Base-by-base conservation (phyloP, 2,329 filamentous ascomycete genomes). In the Colletotrichum sansevieriae region DNA sequence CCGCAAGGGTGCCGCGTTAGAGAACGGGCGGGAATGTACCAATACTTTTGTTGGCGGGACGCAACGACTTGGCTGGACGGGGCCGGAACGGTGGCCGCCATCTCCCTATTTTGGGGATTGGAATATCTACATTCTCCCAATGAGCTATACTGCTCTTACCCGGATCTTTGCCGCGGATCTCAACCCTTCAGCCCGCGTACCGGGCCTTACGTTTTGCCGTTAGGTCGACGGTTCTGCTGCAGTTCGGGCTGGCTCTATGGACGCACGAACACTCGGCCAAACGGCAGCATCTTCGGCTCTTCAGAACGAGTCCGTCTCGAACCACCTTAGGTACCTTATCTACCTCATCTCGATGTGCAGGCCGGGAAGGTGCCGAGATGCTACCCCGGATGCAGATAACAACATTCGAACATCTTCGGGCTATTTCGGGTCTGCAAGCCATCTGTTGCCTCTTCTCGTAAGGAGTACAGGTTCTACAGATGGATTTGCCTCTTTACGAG, bases 11-110 rank as follows among this genome's bases (percentile, higher is more conserved):
- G 43, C 62, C 35, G 56, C 56, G 66, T 66, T 69, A 63, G 66
- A 69, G 66, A 69, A 69, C 63, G 62, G 49, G 22, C 62, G 73
- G 70, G 74, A 72, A 73, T 72, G 71, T 73, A 73, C 70, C 69
- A 64, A 71, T 71, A 74, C 73, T 55, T 74, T 12, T 15, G 18
- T 43, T 59, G 47, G 59, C 59, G 59, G 59, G 33, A 54, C 47
- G 59, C 37, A 44, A 54, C 59, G 47, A 54, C 59, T 43, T 51
- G 47, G 56, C 54, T 58, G 22, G 61, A 58, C 29, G 49, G 52
- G 29, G 43, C 43, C 61, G 44, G 35, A 12, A 18, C 35, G 39
- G 37, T 29, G 39, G 41, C 52, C 43, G 33, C 43, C 33, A 41
- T 49, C 49, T 61, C 63, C 41, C 63, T 66, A 44, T 47, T 66